These are phyloP conservation scores for Dipodascus geniculatus DNA, from an alignment of 805 yeast genomes.

Conservation along the genomic window DNA sequence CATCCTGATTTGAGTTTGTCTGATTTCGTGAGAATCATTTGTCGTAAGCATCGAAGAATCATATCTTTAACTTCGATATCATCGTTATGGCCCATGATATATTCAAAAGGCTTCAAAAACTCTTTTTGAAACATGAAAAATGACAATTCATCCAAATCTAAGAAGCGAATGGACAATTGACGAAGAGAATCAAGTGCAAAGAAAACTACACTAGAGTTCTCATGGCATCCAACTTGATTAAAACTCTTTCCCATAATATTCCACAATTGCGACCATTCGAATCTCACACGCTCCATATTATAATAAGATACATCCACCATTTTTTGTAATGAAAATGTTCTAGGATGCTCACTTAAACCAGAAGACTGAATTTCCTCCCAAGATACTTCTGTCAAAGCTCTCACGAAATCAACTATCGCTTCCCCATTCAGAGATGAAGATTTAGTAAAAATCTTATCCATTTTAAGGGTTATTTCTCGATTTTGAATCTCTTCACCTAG, in stretches of 20 bases:
- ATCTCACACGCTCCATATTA: slow-evolving; percentile 90
- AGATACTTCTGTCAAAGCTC: slow-evolving; percentile 76
- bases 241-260: slow-evolving; percentile 86
- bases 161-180: slow-evolving; percentile 83
- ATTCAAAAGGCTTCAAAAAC: slow-evolving; percentile 82
- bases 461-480: slow-evolving; percentile 33
- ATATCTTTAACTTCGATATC: slow-evolving; percentile 68
- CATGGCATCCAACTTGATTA: slow-evolving; percentile 71
- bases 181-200: slow-evolving; percentile 92
- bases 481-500: slow-evolving; percentile 25
- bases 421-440: slow-evolving; percentile 69
- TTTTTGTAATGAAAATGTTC: slow-evolving; percentile 87
- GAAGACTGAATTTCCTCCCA: slow-evolving; percentile 85
- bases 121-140: slow-evolving; percentile 94
- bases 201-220: slow-evolving; percentile 63
- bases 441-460: slow-evolving; percentile 80
- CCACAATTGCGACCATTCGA: slow-evolving; percentile 97
- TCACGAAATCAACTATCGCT: slow-evolving; percentile 79
- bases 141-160: slow-evolving; percentile 86
- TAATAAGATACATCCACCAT: slow-evolving; percentile 96
- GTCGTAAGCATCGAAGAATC: slow-evolving; percentile 81
- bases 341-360: slow-evolving; percentile 68
- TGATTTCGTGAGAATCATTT: slow-evolving; percentile 70
- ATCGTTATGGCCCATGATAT: slow-evolving; percentile 56
- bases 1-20: slow-evolving; percentile 81